phyloP scores from a whole-genome alignment of 257 asterid species.

The Hygrophila difformis region DNA sequence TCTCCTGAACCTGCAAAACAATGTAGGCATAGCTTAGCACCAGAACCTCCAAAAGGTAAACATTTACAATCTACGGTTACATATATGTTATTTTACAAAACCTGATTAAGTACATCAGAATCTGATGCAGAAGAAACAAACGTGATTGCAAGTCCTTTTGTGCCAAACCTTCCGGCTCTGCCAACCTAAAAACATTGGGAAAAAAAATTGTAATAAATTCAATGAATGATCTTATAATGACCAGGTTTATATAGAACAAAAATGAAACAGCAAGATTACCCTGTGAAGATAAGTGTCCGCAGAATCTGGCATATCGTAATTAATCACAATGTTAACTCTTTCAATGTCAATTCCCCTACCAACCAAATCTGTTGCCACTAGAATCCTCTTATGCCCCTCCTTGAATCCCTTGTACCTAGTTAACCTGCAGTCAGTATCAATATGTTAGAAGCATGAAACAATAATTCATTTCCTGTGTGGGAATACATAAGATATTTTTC shows the following conservation, averaged over 20 bases:
- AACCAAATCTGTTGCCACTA: slow-evolving; percentile 88
- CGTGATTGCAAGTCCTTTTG: slow-evolving; percentile 92
- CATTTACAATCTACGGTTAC: not conserved
- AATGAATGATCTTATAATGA: no score
- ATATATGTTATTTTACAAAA: slow-evolving; percentile 6
- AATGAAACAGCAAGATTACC: slow-evolving; percentile 25
- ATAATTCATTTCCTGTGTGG: no score
- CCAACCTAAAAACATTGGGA: slow-evolving; percentile 83
- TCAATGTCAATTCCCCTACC: slow-evolving; percentile 94
- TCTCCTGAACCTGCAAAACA: slow-evolving; percentile 70
- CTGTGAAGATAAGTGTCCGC: slow-evolving; percentile 90
- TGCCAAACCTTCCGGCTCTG: slow-evolving; percentile 93
- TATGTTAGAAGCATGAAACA: no score
- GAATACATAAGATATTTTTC: no score
- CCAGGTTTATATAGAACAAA: not conserved
- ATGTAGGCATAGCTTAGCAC: not conserved
- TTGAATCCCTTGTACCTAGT: slow-evolving; percentile 84
- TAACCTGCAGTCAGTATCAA: slow-evolving; percentile 52
- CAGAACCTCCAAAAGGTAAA: slow-evolving; percentile 5
- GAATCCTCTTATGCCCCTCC: slow-evolving; percentile 92
- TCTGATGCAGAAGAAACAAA: slow-evolving; percentile 89
- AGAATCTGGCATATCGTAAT: slow-evolving; percentile 95
- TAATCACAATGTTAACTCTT: slow-evolving; percentile 84
- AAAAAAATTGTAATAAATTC: no score
- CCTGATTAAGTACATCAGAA: slow-evolving; percentile 93